Conservation (phyloP, 192 early-diverging fungal species). For the Coemansia sp. region DNA sequence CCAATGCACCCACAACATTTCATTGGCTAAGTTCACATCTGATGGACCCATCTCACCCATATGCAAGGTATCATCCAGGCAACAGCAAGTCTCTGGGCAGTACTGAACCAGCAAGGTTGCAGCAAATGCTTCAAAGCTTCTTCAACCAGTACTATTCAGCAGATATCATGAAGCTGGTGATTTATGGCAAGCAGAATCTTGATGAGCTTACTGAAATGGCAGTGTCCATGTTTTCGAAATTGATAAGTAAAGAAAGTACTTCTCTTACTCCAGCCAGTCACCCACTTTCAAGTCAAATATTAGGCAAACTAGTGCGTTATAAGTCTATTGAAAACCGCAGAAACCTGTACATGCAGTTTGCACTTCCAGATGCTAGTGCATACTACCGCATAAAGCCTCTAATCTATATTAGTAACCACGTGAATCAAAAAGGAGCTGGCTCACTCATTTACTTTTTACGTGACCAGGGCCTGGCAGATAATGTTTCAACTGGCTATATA, state of each 20-base stretch:
- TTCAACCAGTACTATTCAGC: slow-evolving; percentile 82
- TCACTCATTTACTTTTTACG: no score
- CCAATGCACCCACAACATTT: no score
- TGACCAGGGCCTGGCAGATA: no score
- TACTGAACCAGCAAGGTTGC: slow-evolving; percentile 54
- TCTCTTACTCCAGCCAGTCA: slow-evolving; percentile 56
- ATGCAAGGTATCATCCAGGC: no score
- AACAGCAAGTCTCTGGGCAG: no score
- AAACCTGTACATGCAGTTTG: neutral
- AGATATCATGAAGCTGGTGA: slow-evolving; percentile 83
- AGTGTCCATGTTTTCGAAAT: slow-evolving; percentile 69
- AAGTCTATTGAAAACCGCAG: neutral
- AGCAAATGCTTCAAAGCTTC: slow-evolving; percentile 70
- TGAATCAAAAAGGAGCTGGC: no score
- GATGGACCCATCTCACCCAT: no score
- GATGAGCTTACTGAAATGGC: slow-evolving; percentile 72
- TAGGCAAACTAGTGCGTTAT: slow-evolving; percentile 62
- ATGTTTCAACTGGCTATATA: no score
- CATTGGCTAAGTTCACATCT: no score
- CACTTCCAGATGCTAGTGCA: neutral
- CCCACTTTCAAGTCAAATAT: slow-evolving; percentile 60
- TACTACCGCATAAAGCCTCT: neutral
- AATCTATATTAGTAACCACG: no score
- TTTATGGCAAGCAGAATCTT: slow-evolving; percentile 75
- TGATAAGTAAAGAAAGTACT: slow-evolving; percentile 66